Evolutionary conservation across 78 protist genomes (phyloP).

Genomic region (Dictyostelium firmibasis): DNA sequence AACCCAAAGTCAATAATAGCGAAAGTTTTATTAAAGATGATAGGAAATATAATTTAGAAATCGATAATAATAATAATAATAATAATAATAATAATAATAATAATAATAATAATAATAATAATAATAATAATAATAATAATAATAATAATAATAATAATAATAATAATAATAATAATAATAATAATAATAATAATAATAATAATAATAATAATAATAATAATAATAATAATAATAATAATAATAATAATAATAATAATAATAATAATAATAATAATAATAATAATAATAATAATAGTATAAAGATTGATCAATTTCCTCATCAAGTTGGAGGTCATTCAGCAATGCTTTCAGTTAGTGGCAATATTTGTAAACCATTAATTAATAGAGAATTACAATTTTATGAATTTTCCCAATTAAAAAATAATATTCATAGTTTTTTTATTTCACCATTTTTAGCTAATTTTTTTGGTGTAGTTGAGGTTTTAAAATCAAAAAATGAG

Average conservation of each 20-base stretch:
- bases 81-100: neutral
- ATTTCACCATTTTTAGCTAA: slow-evolving; percentile 25
- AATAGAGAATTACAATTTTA: slow-evolving; percentile 52
- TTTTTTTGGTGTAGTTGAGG: slow-evolving; percentile 15
- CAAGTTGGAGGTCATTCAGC: slow-evolving; percentile 79
- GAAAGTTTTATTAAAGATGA: neutral
- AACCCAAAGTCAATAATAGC: neutral
- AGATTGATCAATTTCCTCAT: slow-evolving; percentile 35
- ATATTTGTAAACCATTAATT: slow-evolving; percentile 56
- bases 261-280: neutral
- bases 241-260: neutral
- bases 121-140: neutral
- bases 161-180: neutral
- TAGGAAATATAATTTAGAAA: neutral
- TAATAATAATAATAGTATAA: neutral
- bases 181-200: neutral
- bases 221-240: neutral
- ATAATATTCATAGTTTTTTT: slow-evolving; percentile 3
- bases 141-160: neutral
- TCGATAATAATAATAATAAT: neutral
- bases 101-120: neutral
- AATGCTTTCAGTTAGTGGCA: slow-evolving; percentile 29
- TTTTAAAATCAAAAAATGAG: slow-evolving; percentile 22
- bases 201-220: neutral
- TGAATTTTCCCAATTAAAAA: neutral